Evolutionary conservation across 177 flowering plant species (phyloP).

Genomic region (Tripterygium wilfordii): DNA sequence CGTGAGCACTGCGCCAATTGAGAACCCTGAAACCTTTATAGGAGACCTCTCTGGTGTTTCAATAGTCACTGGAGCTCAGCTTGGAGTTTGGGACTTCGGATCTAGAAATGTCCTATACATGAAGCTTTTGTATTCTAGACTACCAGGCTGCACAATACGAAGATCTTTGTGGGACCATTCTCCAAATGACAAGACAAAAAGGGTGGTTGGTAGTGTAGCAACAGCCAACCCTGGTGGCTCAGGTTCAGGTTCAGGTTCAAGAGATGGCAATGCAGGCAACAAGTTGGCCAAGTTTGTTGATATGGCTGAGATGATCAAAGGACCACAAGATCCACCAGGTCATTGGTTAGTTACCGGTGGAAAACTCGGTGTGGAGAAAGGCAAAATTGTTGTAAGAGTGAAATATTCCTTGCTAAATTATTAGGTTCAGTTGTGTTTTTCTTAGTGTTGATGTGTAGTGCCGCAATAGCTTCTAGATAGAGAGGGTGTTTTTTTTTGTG

Average conservation of each 20-base stretch:
- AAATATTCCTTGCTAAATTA: conserved; percentile 81
- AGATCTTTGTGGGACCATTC: conserved; percentile 83
- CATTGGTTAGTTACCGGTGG: conserved; percentile 96
- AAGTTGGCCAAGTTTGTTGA: conserved; percentile 66
- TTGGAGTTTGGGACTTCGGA: conserved; percentile 97
- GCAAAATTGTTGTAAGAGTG: conserved; percentile 65
- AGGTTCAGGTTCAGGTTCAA: conserved; percentile 35
- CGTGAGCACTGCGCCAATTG: conserved; percentile 86
- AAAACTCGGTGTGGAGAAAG: conserved; percentile 82
- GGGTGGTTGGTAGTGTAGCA: neutral
- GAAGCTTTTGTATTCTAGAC: conserved; percentile 71
- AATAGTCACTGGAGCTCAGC: conserved; percentile 94
- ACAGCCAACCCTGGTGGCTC: conserved; percentile 26
- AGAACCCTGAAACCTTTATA: conserved; percentile 51
- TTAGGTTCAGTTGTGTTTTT: conserved; percentile 24
- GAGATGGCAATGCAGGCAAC: conserved; percentile 23
- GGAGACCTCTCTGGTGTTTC: conserved; percentile 62
- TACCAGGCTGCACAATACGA: conserved; percentile 80
- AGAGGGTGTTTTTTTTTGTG: too few species aligned
- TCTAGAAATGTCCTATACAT: conserved; percentile 65
- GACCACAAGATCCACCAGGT: conserved; percentile 79
- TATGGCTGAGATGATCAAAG: conserved; percentile 58
- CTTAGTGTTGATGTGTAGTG: too few species aligned
- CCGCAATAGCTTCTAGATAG: too few species aligned
- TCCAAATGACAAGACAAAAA: conserved; percentile 40